Conservation (phyloP, 371 early-diverging fungal genomes). For the Circinella umbellata region DNA sequence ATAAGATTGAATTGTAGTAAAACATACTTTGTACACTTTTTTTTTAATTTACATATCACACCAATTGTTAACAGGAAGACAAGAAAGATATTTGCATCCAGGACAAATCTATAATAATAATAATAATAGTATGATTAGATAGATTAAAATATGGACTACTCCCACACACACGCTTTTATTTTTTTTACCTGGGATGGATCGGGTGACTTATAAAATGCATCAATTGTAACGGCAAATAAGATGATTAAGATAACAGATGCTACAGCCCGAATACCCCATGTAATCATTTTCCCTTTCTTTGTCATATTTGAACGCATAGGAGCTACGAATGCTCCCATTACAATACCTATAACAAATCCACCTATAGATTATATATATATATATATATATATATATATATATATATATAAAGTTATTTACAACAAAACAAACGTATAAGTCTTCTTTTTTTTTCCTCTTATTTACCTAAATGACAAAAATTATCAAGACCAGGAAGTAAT, state of each 20-base stretch:
- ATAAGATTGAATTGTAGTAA: too few relatives aligned
- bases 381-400: neutral
- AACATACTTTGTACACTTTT: neutral
- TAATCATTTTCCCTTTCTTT: constrained; percentile 41
- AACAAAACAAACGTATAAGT: too few relatives aligned
- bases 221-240: constrained; percentile 43
- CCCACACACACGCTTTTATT: too few relatives aligned
- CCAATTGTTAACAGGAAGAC: constrained; percentile 38
- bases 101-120: constrained; percentile 29
- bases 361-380: constrained; percentile 44
- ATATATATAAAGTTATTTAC: neutral
- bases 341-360: constrained; percentile 56
- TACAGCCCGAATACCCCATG: constrained; percentile 40
- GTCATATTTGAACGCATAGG: constrained; percentile 40
- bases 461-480: constrained; percentile 73
- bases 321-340: constrained; percentile 52
- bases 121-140: neutral
- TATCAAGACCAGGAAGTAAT: constrained; percentile 78
- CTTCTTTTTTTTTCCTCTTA: too few relatives aligned
- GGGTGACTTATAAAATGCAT: constrained; percentile 46
- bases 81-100: constrained; percentile 39
- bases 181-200: constrained; percentile 37
- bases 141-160: neutral
- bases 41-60: constrained; percentile 23
- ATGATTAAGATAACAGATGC: constrained; percentile 45